phyloP scores from a whole-genome alignment of 1,284 basidiomycete genomes.

The Trametes hirsuta region DNA sequence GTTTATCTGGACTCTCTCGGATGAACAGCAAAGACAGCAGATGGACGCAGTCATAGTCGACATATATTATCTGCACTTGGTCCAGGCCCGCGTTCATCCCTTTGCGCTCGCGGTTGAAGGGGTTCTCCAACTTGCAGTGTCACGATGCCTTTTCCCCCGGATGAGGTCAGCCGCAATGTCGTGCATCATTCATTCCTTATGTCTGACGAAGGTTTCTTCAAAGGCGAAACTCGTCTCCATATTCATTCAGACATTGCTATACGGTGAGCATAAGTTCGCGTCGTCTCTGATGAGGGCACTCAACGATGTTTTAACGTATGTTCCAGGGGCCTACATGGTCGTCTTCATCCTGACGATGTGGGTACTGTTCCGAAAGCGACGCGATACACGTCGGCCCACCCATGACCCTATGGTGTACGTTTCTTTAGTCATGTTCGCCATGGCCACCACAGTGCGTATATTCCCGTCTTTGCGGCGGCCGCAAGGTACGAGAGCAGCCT shows the following conservation, averaged over 20 bases:
- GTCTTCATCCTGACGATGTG: conserved; percentile 18
- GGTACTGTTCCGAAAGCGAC: conserved; percentile 9
- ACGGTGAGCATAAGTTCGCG: background rate
- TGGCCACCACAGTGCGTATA: conserved; percentile 13
- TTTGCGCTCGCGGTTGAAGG: no score
- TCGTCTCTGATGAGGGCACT: background rate
- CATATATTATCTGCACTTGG: no score
- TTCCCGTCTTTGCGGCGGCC: no score
- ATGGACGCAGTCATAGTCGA: no score
- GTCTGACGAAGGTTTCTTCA: background rate
- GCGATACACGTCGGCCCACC: background rate
- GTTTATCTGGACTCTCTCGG: no score
- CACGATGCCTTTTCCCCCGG: conserved; percentile 12
- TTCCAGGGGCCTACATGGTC: conserved; percentile 7
- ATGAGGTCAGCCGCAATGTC: conserved; percentile 1
- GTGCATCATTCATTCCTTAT: background rate
- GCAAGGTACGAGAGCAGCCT: background rate
- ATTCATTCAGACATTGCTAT: conserved; percentile 15
- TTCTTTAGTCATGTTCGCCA: conserved; percentile 9
- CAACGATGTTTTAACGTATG: background rate
- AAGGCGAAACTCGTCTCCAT: conserved; percentile 18
- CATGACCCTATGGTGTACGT: conserved; percentile 15
- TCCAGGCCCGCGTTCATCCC: no score
- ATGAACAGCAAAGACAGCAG: no score
- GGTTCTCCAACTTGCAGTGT: background rate